Percentiles rank a stretch among this genome's conserved stretches.
Conservation (phyloP, 352 stramenopile species). For the Phytophthora europaea region DNA sequence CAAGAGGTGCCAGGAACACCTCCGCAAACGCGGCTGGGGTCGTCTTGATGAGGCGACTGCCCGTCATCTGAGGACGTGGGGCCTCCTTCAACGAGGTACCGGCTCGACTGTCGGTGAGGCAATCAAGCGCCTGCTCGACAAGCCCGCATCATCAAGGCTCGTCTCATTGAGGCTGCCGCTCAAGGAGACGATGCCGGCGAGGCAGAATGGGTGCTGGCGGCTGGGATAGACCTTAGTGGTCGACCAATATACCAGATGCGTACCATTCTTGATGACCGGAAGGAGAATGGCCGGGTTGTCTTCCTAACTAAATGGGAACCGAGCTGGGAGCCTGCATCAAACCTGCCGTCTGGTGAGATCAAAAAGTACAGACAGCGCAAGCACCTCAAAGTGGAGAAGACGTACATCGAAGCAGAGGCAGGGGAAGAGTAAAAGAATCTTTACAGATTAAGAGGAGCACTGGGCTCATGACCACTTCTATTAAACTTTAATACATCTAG, state of each 20-base stretch:
- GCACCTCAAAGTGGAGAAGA: background rate
- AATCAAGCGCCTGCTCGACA: background rate
- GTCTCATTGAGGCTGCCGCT: constrained; percentile 2
- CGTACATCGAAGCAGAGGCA: constrained; percentile 1
- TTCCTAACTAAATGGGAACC: constrained; percentile 8
- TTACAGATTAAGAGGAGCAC: background rate
- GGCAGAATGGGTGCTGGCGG: background rate
- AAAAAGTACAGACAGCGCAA: constrained; percentile 7
- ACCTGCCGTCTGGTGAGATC: background rate
- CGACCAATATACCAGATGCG: constrained; percentile 2
- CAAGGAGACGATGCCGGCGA: constrained; percentile 3
- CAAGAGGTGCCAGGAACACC: background rate
- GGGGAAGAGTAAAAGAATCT: background rate
- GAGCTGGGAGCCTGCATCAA: background rate
- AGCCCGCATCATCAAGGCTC: constrained; percentile 1
- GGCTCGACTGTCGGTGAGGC: background rate
- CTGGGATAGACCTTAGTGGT: background rate
- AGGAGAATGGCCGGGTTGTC: background rate
- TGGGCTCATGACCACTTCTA: background rate
- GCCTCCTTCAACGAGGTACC: background rate
- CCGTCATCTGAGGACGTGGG: constrained; percentile 7
- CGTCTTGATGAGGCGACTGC: background rate
- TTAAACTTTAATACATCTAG: background rate
- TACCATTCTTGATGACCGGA: background rate
- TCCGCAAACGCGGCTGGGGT: background rate